Conservation (phyloP, 78 protist genomes). For the Chrysochromulina tobinii region DNA sequence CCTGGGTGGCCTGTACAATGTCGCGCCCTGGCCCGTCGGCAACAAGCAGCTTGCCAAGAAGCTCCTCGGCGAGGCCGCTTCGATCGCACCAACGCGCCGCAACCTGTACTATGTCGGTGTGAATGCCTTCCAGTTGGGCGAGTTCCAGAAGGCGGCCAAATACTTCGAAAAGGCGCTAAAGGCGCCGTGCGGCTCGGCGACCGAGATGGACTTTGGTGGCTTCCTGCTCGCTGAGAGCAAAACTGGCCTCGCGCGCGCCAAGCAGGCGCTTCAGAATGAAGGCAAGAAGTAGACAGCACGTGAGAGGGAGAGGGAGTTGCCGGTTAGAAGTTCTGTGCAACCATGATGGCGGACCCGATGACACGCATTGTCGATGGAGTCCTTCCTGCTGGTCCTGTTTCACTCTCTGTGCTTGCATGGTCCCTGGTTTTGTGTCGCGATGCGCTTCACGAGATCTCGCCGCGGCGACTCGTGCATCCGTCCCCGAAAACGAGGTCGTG, state of each 20-base stretch:
- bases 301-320: too few relatives aligned
- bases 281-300: too few relatives aligned
- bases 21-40: constrained; percentile 21
- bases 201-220: neutral
- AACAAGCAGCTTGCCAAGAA: neutral
- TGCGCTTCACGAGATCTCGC: too few relatives aligned
- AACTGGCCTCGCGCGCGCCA: neutral
- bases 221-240: neutral
- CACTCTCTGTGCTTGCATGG: too few relatives aligned
- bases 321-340: too few relatives aligned
- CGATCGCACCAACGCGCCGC: neutral
- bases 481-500: too few relatives aligned
- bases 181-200: neutral
- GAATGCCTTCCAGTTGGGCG: neutral
- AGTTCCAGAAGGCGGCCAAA: neutral
- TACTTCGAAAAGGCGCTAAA: neutral
- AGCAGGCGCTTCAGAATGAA: neutral
- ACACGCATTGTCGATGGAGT: too few relatives aligned
- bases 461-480: too few relatives aligned
- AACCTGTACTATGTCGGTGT: constrained; percentile 5
- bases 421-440: too few relatives aligned
- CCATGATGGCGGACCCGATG: too few relatives aligned
- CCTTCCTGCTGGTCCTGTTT: too few relatives aligned
- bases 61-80: neutral
- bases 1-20: neutral